These are phyloP conservation scores for Apiospora arundinis DNA, from an alignment of 2,329 filamentous ascomycete genomes.

Conservation along the genomic window DNA sequence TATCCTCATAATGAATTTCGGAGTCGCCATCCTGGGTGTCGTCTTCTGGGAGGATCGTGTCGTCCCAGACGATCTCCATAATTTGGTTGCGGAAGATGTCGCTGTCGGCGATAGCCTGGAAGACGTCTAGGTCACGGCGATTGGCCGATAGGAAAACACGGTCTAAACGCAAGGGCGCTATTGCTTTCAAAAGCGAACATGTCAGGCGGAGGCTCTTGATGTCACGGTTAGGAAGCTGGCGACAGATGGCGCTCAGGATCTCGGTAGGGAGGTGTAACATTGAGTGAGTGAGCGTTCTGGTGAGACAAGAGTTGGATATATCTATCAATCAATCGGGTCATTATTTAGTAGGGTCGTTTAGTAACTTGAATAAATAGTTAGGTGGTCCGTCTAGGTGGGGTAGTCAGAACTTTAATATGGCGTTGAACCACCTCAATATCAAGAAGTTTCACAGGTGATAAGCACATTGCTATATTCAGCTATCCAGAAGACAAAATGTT, in stretches of 20 bases:
- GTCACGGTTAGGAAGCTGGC: constrained; percentile 34
- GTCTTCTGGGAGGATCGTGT: constrained; percentile 29
- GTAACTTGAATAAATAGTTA: no score
- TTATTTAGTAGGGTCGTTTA: no score
- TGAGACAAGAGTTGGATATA: no score
- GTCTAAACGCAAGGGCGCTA: constrained; percentile 36
- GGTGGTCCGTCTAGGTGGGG: no score
- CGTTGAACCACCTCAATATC: no score
- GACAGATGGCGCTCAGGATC: constrained; percentile 23
- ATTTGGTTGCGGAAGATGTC: constrained; percentile 39
- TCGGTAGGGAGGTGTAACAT: constrained; percentile 19
- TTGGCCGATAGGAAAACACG: constrained; percentile 50
- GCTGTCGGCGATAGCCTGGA: constrained; percentile 44
- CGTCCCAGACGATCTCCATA: constrained; percentile 49
- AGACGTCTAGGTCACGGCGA: constrained; percentile 44
- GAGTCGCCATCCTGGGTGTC: background rate
- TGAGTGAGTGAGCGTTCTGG: no score
- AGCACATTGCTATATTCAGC: no score
- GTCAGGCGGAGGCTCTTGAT: constrained; percentile 38
- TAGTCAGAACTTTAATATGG: no score
- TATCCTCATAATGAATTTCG: no score
- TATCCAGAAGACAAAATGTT: no score
- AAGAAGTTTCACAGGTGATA: no score
- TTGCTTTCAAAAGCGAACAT: constrained; percentile 28
- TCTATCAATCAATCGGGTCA: no score